Base-by-base conservation (phyloP, 2,329 filamentous ascomycete genomes). In the Salinomyces thailandicus region DNA sequence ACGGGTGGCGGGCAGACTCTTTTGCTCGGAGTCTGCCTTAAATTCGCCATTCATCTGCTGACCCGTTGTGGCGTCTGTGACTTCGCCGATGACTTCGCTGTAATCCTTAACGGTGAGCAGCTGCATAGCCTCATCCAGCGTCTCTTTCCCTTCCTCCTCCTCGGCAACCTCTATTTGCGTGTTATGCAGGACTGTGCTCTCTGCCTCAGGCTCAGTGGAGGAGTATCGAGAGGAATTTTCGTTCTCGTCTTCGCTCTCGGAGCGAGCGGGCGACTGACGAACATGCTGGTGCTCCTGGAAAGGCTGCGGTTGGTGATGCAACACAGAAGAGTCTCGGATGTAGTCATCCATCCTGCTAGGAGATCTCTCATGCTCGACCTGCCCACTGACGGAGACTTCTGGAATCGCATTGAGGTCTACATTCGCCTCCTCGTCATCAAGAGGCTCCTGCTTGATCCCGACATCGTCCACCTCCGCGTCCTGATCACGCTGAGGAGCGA, bases 321-420 rank as follows among this genome's bases (percentile, higher is more conserved):
- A 72, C 17, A 73, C 70, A 9, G 66, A 71, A 22, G 70, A 66
- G 38, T 72, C 64, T 22, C 60, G 59, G 15, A 55, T 55, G 32
- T 57, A 51, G 37, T 67, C 59, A 14, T 58, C 62, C 39, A 58
- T 54, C 38, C 61, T 56, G 26, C 69, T 67, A 32, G 71, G 67
- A 41, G 70, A 59, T 44, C 67, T 40, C 51, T 46, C 26, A 12
- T 71, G 43, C 6, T 38, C 34, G 11, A 48, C 51, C 7, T 13
- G 7, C 6, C 15, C 11, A n/a, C n/a, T n/a, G n/a, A n/a, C n/a
- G 9, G 28, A 15, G 14, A 12, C 17, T 13, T 42, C 41, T 6
- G 79, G 71, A 38, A 83, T 77, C 6, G 71, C 69, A 49, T 82
- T 82, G 31, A 81, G 66, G 53, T 85, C 78, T 11, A 72, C 63